Conservation (phyloP, 1,284 basidiomycete genomes). For the Xanthoconium separans region DNA sequence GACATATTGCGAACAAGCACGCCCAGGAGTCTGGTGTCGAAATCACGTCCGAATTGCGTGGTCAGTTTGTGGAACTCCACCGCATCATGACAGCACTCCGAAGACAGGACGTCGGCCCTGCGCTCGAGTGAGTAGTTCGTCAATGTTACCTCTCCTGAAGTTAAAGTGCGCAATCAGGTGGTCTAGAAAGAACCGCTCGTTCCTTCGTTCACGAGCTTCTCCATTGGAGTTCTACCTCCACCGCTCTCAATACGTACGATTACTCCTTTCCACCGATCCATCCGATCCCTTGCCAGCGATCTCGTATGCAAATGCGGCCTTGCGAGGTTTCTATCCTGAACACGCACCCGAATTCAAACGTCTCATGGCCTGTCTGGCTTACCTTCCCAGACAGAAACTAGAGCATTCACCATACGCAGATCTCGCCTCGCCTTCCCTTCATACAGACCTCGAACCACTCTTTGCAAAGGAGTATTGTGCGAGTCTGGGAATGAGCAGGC, state of each 20-base stretch:
- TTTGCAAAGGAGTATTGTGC: conserved; percentile 92
- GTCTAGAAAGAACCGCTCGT: conserved; percentile 65
- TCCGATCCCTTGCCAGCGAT: conserved; percentile 61
- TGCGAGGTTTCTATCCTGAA: conserved; percentile 67
- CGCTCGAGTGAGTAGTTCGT: conserved; percentile 59
- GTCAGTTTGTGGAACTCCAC: conserved; percentile 72
- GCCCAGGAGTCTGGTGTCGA: conserved; percentile 68
- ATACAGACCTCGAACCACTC: conserved; percentile 75
- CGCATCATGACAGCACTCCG: conserved; percentile 69
- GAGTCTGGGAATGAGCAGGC: conserved; percentile 81
- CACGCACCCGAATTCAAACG: conserved; percentile 69
- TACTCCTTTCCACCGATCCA: conserved; percentile 60
- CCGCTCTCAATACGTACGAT: conserved; percentile 79
- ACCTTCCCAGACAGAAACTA: conserved; percentile 63
- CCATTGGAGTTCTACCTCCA: conserved; percentile 86
- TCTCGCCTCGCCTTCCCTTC: conserved; percentile 64
- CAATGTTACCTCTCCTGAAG: conserved; percentile 1
- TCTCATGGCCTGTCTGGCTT: conserved; percentile 76
- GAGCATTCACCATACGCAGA: conserved; percentile 74
- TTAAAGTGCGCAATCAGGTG: conserved; percentile 51
- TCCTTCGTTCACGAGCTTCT: conserved; percentile 68
- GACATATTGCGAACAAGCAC: conserved; percentile 1
- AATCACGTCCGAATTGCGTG: conserved; percentile 56
- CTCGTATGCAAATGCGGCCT: conserved; percentile 68
- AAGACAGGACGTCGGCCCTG: conserved; percentile 66